Evolutionary conservation across 2,329 filamentous ascomycete genomes (phyloP).

Genomic region (Huntiella abstrusa): DNA sequence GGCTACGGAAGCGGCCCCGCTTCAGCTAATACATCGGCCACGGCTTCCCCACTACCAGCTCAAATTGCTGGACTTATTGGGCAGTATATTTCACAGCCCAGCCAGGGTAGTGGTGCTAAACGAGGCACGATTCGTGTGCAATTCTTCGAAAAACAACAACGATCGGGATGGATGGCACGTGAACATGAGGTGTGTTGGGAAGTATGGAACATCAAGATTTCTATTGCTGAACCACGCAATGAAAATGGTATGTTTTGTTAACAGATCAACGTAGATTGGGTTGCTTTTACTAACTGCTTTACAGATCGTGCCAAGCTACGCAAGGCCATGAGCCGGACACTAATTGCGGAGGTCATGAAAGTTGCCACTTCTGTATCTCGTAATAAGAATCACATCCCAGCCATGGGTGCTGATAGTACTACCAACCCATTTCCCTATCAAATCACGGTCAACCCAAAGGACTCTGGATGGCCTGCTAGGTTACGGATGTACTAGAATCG

Average conservation of each 20-base stretch:
- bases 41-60: slow-evolving; percentile 6
- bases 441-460: slow-evolving; percentile 72
- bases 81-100: background rate
- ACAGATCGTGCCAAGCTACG: slow-evolving; percentile 74
- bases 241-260: slow-evolving; percentile 49
- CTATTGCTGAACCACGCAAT: slow-evolving; percentile 74
- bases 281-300: slow-evolving; percentile 1
- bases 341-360: slow-evolving; percentile 74
- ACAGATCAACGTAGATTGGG: slow-evolving; percentile 4
- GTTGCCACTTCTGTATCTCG: slow-evolving; percentile 73
- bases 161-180: slow-evolving; percentile 60
- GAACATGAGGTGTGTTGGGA: slow-evolving; percentile 97
- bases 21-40: slow-evolving; percentile 1
- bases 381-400: slow-evolving; percentile 90
- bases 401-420: slow-evolving; percentile 70
- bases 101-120: slow-evolving; percentile 30
- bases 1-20: slow-evolving; percentile 11
- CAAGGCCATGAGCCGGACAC: slow-evolving; percentile 74
- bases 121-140: slow-evolving; percentile 68
- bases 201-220: slow-evolving; percentile 83
- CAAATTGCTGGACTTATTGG: slow-evolving; percentile 4
- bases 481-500: slow-evolving; percentile 11
- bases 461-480: slow-evolving; percentile 49
- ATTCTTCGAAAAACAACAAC: slow-evolving; percentile 83
- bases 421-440: slow-evolving; percentile 93